These are phyloP conservation scores for Amyloporia xantha DNA, from an alignment of 768 basidiomycete species.

Conservation along the genomic window DNA sequence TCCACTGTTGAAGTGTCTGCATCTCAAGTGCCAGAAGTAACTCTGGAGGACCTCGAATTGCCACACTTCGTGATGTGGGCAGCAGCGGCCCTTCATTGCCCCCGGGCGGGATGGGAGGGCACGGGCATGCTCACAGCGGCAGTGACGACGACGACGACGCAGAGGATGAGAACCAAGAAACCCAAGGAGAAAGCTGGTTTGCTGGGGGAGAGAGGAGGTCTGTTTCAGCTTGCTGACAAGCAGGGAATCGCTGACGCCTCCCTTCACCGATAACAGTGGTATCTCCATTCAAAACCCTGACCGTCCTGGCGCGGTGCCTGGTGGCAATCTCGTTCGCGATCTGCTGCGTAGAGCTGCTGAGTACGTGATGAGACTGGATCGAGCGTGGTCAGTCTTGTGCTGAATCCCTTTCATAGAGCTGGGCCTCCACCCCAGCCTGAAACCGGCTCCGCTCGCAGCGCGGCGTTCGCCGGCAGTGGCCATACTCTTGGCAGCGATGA, in stretches of 20 bases:
- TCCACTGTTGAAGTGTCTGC: too few species aligned
- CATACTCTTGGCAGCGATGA: conserved; percentile 89
- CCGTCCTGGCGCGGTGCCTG: conserved; percentile 33
- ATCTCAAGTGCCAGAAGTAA: conserved; percentile 6
- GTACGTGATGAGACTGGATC: conserved; percentile 52
- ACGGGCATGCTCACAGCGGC: conserved; percentile 12
- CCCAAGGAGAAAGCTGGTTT: conserved; percentile 67
- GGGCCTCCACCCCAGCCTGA: conserved; percentile 27
- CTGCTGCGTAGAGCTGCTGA: conserved; percentile 77
- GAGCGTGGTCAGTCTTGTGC: conserved; percentile 7
- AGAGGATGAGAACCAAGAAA: conserved; percentile 40
- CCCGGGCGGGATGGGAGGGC: conserved; percentile 7
- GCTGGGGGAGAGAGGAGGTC: conserved; percentile 95
- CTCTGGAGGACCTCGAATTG: conserved; percentile 19
- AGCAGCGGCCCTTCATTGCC: conserved; percentile 16
- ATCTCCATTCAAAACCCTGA: conserved; percentile 81
- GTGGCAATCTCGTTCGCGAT: conserved; percentile 57
- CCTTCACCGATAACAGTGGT: conserved; percentile 45
- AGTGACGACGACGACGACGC: conserved; percentile 45
- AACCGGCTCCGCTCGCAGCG: conserved; percentile 15
- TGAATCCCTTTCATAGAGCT: conserved; percentile 22
- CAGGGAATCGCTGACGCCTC: neutral
- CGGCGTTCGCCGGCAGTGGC: conserved; percentile 62
- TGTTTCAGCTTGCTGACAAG: conserved; percentile 1
- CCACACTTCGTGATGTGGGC: conserved; percentile 21